A percentile compares a stretch with the other conserved stretches of the same genome.
Conservation (phyloP, 2,329 filamentous ascomycete species). For the Xylaria digitata region DNA sequence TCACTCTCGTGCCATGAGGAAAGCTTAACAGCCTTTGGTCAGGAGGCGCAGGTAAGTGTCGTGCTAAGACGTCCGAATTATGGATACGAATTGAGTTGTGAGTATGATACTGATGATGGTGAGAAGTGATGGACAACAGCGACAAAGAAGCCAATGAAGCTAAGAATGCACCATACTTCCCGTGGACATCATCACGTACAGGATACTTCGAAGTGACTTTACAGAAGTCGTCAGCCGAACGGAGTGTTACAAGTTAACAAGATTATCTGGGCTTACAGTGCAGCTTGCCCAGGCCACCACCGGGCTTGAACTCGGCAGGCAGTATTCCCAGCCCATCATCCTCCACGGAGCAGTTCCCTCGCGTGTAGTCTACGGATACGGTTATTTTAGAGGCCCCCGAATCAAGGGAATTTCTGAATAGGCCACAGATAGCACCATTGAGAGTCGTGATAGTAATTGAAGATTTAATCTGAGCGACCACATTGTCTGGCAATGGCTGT, state of each 20-base stretch:
- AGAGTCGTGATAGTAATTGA: slow-evolving; percentile 83
- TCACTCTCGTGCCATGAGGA: slow-evolving; percentile 78
- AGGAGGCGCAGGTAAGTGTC: slow-evolving; percentile 69
- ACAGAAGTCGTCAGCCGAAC: slow-evolving; percentile 30
- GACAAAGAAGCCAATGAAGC: slow-evolving; percentile 81
- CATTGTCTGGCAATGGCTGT: slow-evolving; percentile 74
- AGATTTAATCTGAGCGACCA: slow-evolving; percentile 83
- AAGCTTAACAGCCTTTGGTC: slow-evolving; percentile 67
- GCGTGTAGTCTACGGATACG: slow-evolving; percentile 77
- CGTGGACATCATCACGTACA: slow-evolving; percentile 63
- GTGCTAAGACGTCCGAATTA: slow-evolving; percentile 72
- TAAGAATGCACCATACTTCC: slow-evolving; percentile 79
- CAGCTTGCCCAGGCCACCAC: slow-evolving; percentile 77
- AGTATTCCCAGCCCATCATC: slow-evolving; percentile 86
- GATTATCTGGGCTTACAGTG: slow-evolving; percentile 67
- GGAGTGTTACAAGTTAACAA: slow-evolving; percentile 24
- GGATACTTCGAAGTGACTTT: slow-evolving; percentile 83
- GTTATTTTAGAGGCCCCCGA: slow-evolving; percentile 76
- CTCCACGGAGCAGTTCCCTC: slow-evolving; percentile 82
- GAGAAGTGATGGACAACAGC: slow-evolving; percentile 80
- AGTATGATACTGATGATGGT: slow-evolving; percentile 68
- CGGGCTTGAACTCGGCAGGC: slow-evolving; percentile 75
- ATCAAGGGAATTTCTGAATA: slow-evolving; percentile 88
- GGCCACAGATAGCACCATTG: slow-evolving; percentile 74
- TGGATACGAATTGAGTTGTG: slow-evolving; percentile 77